Percentiles rank a stretch among this genome's conserved stretches.
Evolutionary conservation across 2,329 filamentous ascomycete genomes (phyloP).

Genomic region (Conoideocrella luteorostrata): DNA sequence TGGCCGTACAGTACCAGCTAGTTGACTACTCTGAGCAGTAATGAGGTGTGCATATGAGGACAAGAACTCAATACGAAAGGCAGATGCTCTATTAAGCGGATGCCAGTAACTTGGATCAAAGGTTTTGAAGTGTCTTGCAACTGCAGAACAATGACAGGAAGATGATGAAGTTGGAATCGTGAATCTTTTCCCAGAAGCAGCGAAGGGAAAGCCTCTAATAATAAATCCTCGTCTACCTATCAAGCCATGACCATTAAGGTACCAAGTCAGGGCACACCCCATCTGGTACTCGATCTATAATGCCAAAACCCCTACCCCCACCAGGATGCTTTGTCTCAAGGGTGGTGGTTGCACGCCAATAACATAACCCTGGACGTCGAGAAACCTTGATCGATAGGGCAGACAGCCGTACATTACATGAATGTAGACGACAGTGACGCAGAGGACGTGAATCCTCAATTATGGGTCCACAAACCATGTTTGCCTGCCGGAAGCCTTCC

Average conservation of each 20-base stretch:
- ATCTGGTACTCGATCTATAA: slow-evolving; percentile 11
- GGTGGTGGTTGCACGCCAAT: neutral
- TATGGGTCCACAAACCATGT: neutral
- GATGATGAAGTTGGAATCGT: neutral
- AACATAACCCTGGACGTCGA: neutral
- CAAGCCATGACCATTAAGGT: neutral
- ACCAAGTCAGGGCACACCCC: slow-evolving; percentile 3
- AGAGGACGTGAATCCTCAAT: slow-evolving; percentile 2
- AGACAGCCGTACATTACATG: no score
- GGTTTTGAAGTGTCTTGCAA: no score
- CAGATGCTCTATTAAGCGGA: no score
- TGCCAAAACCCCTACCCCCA: neutral
- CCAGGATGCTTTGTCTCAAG: neutral
- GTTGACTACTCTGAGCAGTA: no score
- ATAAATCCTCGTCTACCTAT: slow-evolving; percentile 4
- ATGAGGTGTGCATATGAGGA: no score
- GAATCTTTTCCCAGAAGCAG: neutral
- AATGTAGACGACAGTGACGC: neutral
- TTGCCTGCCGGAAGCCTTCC: slow-evolving; percentile 1
- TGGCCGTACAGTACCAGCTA: no score
- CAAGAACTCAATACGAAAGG: no score
- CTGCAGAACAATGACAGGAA: no score
- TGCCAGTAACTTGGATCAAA: no score
- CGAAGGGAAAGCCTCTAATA: slow-evolving; percentile 9
- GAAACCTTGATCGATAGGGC: slow-evolving; percentile 1